phyloP scores from a whole-genome alignment of 192 early-diverging fungal species.

The Coemansia sp. region DNA sequence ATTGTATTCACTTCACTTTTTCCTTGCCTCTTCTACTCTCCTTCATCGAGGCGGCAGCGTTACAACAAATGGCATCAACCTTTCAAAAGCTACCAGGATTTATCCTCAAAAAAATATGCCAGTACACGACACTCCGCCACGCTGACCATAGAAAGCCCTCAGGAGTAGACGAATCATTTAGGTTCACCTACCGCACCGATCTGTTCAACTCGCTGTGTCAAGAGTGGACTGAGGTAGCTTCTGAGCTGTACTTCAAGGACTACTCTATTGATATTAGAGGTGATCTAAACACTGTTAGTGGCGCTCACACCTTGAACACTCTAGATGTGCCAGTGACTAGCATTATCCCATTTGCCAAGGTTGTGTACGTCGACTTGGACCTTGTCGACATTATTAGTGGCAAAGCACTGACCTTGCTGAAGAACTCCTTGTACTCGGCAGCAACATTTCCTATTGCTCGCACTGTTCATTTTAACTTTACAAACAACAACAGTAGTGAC shows the following conservation, averaged over 20 bases:
- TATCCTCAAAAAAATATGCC: slow-evolving; percentile 10
- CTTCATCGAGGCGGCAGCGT: not conserved
- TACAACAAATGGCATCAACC: not conserved
- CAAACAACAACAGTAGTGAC: not conserved
- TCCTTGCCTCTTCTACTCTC: not conserved
- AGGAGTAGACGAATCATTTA: not conserved
- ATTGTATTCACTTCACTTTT: not conserved
- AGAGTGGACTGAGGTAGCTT: slow-evolving; percentile 4
- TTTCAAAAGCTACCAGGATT: not conserved
- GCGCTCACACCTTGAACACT: not conserved
- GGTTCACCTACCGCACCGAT: not conserved
- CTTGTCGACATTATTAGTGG: not conserved
- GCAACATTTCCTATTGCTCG: not conserved
- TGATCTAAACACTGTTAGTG: not conserved
- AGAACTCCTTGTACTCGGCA: not conserved
- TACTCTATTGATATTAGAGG: not conserved
- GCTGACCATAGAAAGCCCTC: not conserved
- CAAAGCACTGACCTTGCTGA: not conserved
- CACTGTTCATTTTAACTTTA: not conserved
- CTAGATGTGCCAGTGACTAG: not conserved
- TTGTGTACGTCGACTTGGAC: not conserved
- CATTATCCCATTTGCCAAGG: not conserved
- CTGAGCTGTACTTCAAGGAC: slow-evolving; percentile 7
- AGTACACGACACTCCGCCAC: slow-evolving; percentile 8
- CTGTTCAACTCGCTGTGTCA: slow-evolving; percentile 3